Evolutionary conservation across 2,329 filamentous ascomycete genomes (phyloP), one percentile per base, ranked within the genome.

Genomic region (Lasiodiplodia sp.): DNA sequence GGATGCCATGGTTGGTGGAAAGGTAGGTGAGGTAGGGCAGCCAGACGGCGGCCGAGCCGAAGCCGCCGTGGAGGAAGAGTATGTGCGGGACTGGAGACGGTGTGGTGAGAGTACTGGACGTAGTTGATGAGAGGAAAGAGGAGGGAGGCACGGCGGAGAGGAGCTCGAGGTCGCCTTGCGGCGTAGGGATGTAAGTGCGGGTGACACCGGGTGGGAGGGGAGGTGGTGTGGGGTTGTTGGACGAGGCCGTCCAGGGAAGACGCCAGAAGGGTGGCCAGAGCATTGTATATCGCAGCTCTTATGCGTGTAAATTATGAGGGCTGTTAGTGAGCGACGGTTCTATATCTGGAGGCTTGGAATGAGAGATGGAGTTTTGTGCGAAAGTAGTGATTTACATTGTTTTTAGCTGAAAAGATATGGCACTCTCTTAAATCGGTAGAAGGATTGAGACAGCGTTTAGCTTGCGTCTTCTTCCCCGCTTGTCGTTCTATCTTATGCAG

Each of bases 31-130:
- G 83, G 71, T 85, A 88, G 53, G 82, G 79, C 10, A 82, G 77
- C 84, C 85, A 88, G 23, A 86, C 80, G 74, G 81, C 82, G 8
- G 86, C 86, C 66, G 79, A 80, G 51, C 85, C 86, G 79, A 87
- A 86, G 60, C 85, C 85, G 49, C 86, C 86, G 70, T 88, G 86
- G 40, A 82, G 78, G 75, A 87, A 86, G 77, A 87, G 81, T 14
- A 87, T 74, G 2, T 83, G 81, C 11, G 80, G 74, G 62, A 51
- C 66, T 23, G 68, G 70, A 2, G 71, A 66, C 1, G 82, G 80
- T 16, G 75, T 71, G 18, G 21, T 3, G 7, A n/a, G 21, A n/a
- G 34, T 16, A 21, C 4, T 23, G n/a, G 56, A 37, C 16, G 53
- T 57, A 6, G 28, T 57, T 21, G 53, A 31, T 11, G 53, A 31